Conservation (phyloP, 2,329 filamentous ascomycete species). For the Alternaria hordeiaustralica region DNA sequence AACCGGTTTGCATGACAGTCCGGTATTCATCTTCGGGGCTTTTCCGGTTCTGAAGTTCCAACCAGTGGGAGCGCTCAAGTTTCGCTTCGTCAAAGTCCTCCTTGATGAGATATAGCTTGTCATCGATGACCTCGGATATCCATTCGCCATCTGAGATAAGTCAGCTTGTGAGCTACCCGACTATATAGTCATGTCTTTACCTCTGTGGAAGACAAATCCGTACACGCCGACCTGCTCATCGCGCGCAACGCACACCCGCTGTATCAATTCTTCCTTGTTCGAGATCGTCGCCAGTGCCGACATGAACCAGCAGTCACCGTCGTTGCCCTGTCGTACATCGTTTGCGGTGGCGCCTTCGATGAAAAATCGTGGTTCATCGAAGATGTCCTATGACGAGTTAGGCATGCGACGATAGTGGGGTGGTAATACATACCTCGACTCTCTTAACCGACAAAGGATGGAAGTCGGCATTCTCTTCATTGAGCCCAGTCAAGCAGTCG, state of each 20-base stretch:
- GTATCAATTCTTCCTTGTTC: constrained; percentile 74
- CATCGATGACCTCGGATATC: constrained; percentile 90
- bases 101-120: constrained; percentile 84
- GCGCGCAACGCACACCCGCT: constrained; percentile 74
- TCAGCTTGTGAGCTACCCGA: constrained; percentile 25
- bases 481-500: constrained; percentile 61
- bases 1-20: constrained; percentile 75
- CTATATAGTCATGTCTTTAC: constrained; percentile 41
- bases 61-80: constrained; percentile 74
- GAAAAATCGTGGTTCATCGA: constrained; percentile 77
- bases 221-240: constrained; percentile 80
- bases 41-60: constrained; percentile 73
- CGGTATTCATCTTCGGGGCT: constrained; percentile 73
- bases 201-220: constrained; percentile 81
- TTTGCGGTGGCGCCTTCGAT: constrained; percentile 77
- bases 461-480: constrained; percentile 48
- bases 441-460: constrained; percentile 76
- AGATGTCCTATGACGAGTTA: constrained; percentile 69
- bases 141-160: constrained; percentile 74
- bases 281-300: constrained; percentile 78
- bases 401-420: not conserved
- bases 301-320: constrained; percentile 88
- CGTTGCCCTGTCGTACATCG: constrained; percentile 78
- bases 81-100: constrained; percentile 79
- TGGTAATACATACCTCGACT: constrained; percentile 56